A percentile compares a stretch with the other conserved stretches of the same genome.
These are phyloP conservation scores for Hanseniaspora occidentalis DNA, from an alignment of 805 yeast genomes.

Conservation along the genomic window DNA sequence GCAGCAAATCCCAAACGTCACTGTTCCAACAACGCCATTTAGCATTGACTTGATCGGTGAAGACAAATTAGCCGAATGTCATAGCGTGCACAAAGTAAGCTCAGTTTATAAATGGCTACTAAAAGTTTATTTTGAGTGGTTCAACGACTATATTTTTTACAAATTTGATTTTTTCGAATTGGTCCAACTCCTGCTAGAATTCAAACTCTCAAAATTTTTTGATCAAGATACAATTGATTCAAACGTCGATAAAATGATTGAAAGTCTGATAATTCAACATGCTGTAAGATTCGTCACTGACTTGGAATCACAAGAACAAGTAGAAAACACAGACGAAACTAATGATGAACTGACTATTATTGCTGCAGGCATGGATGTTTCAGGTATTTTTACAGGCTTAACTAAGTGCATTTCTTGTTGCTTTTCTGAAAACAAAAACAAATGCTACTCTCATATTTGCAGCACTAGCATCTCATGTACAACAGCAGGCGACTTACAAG, in stretches of 20 bases:
- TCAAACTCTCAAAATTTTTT: slow-evolving; percentile 36
- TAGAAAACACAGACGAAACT: slow-evolving; percentile 19
- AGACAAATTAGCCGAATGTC: slow-evolving; percentile 37
- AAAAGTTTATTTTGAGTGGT: slow-evolving; percentile 37
- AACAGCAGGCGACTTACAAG: background rate
- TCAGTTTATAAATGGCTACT: slow-evolving; percentile 43
- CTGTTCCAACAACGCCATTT: slow-evolving; percentile 46
- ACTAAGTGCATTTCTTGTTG: slow-evolving; percentile 1
- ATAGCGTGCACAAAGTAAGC: slow-evolving; percentile 33
- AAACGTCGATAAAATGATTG: slow-evolving; percentile 36
- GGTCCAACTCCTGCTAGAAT: slow-evolving; percentile 37
- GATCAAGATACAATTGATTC: slow-evolving; percentile 37
- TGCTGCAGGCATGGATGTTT: too few relatives aligned
- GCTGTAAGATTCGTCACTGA: slow-evolving; percentile 29
- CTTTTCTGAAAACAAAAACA: slow-evolving; percentile 2
- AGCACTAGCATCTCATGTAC: slow-evolving; percentile 2
- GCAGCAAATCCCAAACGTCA: slow-evolving; percentile 22
- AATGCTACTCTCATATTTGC: slow-evolving; percentile 3
- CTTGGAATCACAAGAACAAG: slow-evolving; percentile 10
- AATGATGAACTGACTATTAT: slow-evolving; percentile 24
- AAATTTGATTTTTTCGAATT: slow-evolving; percentile 41
- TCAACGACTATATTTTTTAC: slow-evolving; percentile 37
- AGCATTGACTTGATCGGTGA: slow-evolving; percentile 35
- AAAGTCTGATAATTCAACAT: slow-evolving; percentile 29
- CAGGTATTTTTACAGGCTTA: slow-evolving; percentile 9